Evolutionary conservation across 176 grass and related monocot species (phyloP).

Genomic region (Neostapfia colusana): DNA sequence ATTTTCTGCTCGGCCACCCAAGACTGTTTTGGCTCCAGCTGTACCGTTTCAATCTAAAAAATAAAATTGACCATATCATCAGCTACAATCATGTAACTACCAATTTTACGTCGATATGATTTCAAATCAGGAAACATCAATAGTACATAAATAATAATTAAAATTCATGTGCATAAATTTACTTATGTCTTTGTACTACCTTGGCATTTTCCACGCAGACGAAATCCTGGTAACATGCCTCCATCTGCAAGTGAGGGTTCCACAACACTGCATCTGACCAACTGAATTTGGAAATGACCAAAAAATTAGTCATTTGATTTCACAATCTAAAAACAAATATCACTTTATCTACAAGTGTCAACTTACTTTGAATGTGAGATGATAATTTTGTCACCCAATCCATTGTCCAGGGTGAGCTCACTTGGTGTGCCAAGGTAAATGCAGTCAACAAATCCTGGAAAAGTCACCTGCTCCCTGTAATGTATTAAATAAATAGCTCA

Average conservation of each 20-base stretch:
- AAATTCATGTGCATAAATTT: slow-evolving; percentile 19
- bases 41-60: slow-evolving; percentile 62
- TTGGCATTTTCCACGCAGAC: slow-evolving; percentile 98
- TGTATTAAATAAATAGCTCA: slow-evolving; percentile 30
- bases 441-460: slow-evolving; percentile 91
- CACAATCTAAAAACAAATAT: slow-evolving; percentile 5
- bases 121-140: slow-evolving; percentile 25
- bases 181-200: slow-evolving; percentile 37
- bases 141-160: not conserved
- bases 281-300: slow-evolving; percentile 47
- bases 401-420: slow-evolving; percentile 77
- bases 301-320: slow-evolving; percentile 41
- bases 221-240: slow-evolving; percentile 94
- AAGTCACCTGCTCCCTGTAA: slow-evolving; percentile 79
- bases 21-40: slow-evolving; percentile 63
- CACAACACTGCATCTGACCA: slow-evolving; percentile 96
- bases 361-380: slow-evolving; percentile 74
- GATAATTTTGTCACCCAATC: slow-evolving; percentile 81
- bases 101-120: not conserved
- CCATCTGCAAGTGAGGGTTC: slow-evolving; percentile 96
- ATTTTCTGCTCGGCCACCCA: slow-evolving; percentile 78
- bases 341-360: not conserved
- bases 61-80: slow-evolving; percentile 33
- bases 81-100: slow-evolving; percentile 24
- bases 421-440: slow-evolving; percentile 76